These are phyloP conservation scores for Parafenestella ontariensis DNA, from an alignment of 2,329 filamentous ascomycete species.

Conservation along the genomic window DNA sequence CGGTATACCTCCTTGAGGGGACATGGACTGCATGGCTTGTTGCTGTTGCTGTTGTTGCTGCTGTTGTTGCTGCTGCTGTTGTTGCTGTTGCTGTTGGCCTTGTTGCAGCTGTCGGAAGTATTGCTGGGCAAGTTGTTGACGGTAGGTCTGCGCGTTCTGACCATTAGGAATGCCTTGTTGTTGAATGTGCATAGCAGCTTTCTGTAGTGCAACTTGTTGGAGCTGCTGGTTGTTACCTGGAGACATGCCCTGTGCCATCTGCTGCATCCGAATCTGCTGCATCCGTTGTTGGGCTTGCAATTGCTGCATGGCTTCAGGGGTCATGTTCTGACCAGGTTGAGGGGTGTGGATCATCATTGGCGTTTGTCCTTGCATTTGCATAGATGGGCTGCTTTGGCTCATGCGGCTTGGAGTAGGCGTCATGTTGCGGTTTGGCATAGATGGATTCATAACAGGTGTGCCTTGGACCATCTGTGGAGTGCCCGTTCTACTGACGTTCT, in stretches of 20 bases:
- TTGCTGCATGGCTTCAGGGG: constrained; percentile 45
- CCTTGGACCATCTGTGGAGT: constrained; percentile 49
- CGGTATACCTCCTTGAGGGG: constrained; percentile 29
- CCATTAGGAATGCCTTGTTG: constrained; percentile 41
- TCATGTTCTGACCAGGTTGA: constrained; percentile 42
- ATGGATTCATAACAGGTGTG: constrained; percentile 48
- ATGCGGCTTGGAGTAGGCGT: constrained; percentile 49
- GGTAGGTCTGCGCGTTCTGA: constrained; percentile 35
- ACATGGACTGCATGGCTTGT: constrained; percentile 34
- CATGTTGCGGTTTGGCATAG: constrained; percentile 48
- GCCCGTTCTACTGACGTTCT: constrained; percentile 47
- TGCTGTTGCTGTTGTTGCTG: constrained; percentile 39
- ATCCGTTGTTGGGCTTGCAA: constrained; percentile 33
- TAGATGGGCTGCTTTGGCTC: constrained; percentile 46
- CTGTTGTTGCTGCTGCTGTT: constrained; percentile 29
- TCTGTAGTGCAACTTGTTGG: constrained; percentile 42
- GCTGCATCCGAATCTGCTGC: constrained; percentile 37
- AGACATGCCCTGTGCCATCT: constrained; percentile 35
- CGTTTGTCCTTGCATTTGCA: constrained; percentile 43
- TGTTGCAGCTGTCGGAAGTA: constrained; percentile 34
- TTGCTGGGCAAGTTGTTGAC: constrained; percentile 33
- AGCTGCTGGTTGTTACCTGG: constrained; percentile 27
- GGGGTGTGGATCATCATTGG: constrained; percentile 48
- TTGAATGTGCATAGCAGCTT: constrained; percentile 42
- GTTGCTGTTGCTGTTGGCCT: constrained; percentile 34